A percentile compares a stretch with the other conserved stretches of the same genome.
These are phyloP conservation scores for Coniferiporia sulphurascens DNA, from an alignment of 1,284 basidiomycete genomes.

Conservation along the genomic window DNA sequence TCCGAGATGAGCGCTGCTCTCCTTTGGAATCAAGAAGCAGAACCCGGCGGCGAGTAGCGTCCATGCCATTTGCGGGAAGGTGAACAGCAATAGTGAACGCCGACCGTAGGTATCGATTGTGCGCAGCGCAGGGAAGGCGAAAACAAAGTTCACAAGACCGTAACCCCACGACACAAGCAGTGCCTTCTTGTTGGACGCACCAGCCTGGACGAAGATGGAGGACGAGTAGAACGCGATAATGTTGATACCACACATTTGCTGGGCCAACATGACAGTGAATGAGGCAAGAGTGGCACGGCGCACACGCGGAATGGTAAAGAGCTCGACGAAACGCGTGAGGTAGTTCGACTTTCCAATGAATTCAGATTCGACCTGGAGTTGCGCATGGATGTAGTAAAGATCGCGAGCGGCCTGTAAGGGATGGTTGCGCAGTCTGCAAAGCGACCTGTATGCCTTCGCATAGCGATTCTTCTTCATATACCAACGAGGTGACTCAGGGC, in stretches of 20 bases:
- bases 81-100: constrained; percentile 51
- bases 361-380: constrained; percentile 50
- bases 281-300: constrained; percentile 67
- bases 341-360: constrained; percentile 45
- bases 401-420: constrained; percentile 60
- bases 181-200: constrained; percentile 43
- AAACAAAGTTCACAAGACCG: constrained; percentile 63
- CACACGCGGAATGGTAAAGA: constrained; percentile 65
- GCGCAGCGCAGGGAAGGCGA: constrained; percentile 62
- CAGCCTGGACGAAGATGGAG: constrained; percentile 58
- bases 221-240: constrained; percentile 68
- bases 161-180: constrained; percentile 69
- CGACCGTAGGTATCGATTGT: constrained; percentile 56
- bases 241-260: constrained; percentile 53
- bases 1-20: constrained; percentile 36
- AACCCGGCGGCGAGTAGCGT: constrained; percentile 58
- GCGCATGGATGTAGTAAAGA: constrained; percentile 54
- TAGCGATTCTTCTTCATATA: constrained; percentile 62
- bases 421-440: constrained; percentile 57
- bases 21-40: constrained; percentile 44
- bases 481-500: constrained; percentile 63
- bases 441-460: constrained; percentile 50
- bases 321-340: constrained; percentile 47
- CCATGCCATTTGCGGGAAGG: constrained; percentile 56
- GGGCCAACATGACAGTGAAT: constrained; percentile 62